Base-by-base conservation (phyloP, 2,329 filamentous ascomycete species). In the Torrubiellomyces zombiae region DNA sequence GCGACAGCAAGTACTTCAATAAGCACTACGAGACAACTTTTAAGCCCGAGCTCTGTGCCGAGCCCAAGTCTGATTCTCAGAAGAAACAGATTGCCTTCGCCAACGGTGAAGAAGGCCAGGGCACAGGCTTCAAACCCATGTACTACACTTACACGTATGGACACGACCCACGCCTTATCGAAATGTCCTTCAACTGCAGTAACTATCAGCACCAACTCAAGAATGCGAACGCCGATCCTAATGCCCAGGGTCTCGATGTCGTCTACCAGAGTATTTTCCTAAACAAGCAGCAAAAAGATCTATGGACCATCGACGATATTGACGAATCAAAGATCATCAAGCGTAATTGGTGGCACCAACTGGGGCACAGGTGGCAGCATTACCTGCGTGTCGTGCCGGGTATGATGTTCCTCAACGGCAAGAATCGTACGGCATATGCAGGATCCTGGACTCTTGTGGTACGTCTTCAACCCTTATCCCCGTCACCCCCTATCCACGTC, bases 191-290 rank as follows among this genome's bases (percentile, higher is more conserved):
- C 47, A 74, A 82, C 45, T 77, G 72, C 50, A 75, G 70, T 18
- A 77, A 79, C 43, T 80, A 81, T 47, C 75, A 82, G 43, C 61
- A 71, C 21, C 75, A 81, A 40, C 75, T 82, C 33, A 67, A 68
- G 2, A 44, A 45, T 12, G 40, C 43, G 1, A 41, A 39, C 11
- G 24, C 30, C 7, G 18, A 35, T 2, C 20, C 38, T 14, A 18
- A 18, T 1, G 29, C 29, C 5, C 30, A 32, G 2, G 25, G 19
- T 4, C 59, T 67, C 14, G 56, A 65, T 25, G 73, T 78, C 37
- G 63, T 81, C 10, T 81, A 77, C 43, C 75, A 82, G 35, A 73
- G 66, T 7, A 75, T 75, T 26, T 75, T 72, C 40, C 53, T 76
- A 5, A 67, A 75, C 44, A 68, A 70, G 29, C 42, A 58, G 2